phyloP scores from a whole-genome alignment of 106 monocot species.

The Posidonia australis region DNA sequence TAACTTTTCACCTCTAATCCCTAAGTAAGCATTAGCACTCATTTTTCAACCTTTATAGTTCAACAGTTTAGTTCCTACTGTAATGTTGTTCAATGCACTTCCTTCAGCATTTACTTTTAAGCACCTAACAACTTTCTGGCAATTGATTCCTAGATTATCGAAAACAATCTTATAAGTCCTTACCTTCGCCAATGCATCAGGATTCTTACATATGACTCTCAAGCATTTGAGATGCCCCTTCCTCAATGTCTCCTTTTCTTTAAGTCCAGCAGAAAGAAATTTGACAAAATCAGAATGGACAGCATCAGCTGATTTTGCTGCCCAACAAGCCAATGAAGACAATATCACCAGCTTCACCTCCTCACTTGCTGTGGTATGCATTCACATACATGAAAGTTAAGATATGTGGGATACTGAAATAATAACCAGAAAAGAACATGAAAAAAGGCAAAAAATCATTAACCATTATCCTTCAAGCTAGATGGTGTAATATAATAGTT shows the following conservation, averaged over 20 bases:
- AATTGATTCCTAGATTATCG: neutral
- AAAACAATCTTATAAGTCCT: slow-evolving; percentile 9
- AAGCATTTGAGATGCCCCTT: slow-evolving; percentile 80
- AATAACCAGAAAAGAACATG: neutral
- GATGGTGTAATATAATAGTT: too few relatives aligned
- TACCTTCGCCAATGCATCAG: slow-evolving; percentile 51
- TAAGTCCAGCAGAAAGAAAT: slow-evolving; percentile 67
- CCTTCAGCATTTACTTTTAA: too few relatives aligned
- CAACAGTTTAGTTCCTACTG: too few relatives aligned
- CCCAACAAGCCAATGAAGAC: slow-evolving; percentile 72
- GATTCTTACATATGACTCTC: slow-evolving; percentile 55
- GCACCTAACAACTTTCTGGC: too few relatives aligned
- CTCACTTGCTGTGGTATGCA: slow-evolving; percentile 56
- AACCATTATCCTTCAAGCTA: too few relatives aligned
- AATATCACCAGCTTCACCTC: slow-evolving; percentile 85
- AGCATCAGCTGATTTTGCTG: slow-evolving; percentile 42
- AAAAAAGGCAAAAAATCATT: neutral
- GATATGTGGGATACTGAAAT: neutral
- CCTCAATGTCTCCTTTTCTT: slow-evolving; percentile 79
- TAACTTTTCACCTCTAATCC: too few relatives aligned
- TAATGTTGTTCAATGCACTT: too few relatives aligned
- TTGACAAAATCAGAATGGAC: slow-evolving; percentile 61
- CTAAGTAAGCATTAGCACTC: too few relatives aligned
- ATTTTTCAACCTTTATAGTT: too few relatives aligned
- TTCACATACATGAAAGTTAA: neutral